Evolutionary conservation across 106 monocot species (phyloP).

Genomic region (Platanthera zijinensis): DNA sequence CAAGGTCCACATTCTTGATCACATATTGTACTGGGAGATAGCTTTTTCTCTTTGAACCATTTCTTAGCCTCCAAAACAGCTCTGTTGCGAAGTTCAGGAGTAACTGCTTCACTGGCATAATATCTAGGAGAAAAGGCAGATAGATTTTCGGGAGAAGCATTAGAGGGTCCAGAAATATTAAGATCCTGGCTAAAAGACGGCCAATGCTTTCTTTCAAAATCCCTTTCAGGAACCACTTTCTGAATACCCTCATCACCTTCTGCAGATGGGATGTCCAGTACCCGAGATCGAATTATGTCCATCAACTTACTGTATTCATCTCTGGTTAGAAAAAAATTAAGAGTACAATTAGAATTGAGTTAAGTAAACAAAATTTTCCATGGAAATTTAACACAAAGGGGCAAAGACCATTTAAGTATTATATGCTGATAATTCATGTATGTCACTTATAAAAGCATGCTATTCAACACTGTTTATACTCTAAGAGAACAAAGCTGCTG

Average conservation of each 20-base stretch:
- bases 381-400: not conserved
- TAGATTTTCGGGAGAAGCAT: conserved; percentile 16
- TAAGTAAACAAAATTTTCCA: not conserved
- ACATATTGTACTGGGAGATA: conserved; percentile 24
- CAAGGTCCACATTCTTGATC: conserved; percentile 36
- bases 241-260: conserved; percentile 13
- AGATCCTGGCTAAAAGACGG: conserved; percentile 4
- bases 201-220: conserved; percentile 12
- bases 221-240: conserved; percentile 15
- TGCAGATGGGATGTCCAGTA: conserved; percentile 25
- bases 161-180: conserved; percentile 19
- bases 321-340: conserved; percentile 25
- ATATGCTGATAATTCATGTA: not conserved
- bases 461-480: not conserved
- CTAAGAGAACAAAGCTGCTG: not conserved
- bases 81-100: conserved; percentile 26
- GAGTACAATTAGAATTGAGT: not conserved
- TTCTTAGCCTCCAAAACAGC: conserved; percentile 77
- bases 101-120: conserved; percentile 14
- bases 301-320: conserved; percentile 60
- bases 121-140: conserved; percentile 19
- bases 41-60: conserved; percentile 63
- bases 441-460: not conserved
- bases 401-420: not conserved
- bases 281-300: conserved; percentile 62